Evolutionary conservation across 2,329 filamentous ascomycete species (phyloP).

Genomic region (Lasiodiplodia citricola): DNA sequence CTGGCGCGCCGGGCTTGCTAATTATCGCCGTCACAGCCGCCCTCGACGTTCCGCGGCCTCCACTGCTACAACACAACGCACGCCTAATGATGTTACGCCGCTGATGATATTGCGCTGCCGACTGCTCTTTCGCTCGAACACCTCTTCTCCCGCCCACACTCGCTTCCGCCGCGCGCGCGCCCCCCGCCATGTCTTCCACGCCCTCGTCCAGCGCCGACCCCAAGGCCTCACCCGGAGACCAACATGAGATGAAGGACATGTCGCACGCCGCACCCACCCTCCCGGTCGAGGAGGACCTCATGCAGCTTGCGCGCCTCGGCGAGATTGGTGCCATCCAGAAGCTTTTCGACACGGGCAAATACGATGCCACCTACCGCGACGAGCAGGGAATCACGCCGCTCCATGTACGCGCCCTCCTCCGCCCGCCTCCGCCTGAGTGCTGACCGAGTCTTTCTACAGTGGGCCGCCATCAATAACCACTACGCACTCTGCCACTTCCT

Average conservation of each 20-base stretch:
- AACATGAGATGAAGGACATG: constrained; percentile 46
- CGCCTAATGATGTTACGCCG: constrained; percentile 25
- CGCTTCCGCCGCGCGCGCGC: constrained; percentile 17
- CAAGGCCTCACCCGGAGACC: constrained; percentile 29
- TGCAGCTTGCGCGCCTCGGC: constrained; percentile 90
- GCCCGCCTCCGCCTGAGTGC: background rate
- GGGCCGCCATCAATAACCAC: constrained; percentile 99
- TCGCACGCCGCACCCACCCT: constrained; percentile 43
- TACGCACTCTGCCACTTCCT: constrained; percentile 97
- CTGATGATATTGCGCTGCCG: constrained; percentile 20
- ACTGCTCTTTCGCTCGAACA: constrained; percentile 1
- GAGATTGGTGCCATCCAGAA: constrained; percentile 87
- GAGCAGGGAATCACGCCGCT: constrained; percentile 94
- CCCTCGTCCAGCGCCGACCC: constrained; percentile 21
- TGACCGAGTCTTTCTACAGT: constrained; percentile 60
- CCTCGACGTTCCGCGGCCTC: constrained; percentile 1
- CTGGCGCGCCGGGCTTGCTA: constrained; percentile 8
- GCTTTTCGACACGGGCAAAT: constrained; percentile 82
- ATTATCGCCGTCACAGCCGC: constrained; percentile 16
- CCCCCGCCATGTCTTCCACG: constrained; percentile 14
- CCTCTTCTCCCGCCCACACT: background rate
- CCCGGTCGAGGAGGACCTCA: constrained; percentile 78
- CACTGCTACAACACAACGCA: constrained; percentile 9
- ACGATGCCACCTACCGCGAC: constrained; percentile 81
- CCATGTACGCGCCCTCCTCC: constrained; percentile 66